These are phyloP conservation scores for Clarireedia homoeocarpa DNA, from an alignment of 2,329 filamentous ascomycete species.

Conservation along the genomic window DNA sequence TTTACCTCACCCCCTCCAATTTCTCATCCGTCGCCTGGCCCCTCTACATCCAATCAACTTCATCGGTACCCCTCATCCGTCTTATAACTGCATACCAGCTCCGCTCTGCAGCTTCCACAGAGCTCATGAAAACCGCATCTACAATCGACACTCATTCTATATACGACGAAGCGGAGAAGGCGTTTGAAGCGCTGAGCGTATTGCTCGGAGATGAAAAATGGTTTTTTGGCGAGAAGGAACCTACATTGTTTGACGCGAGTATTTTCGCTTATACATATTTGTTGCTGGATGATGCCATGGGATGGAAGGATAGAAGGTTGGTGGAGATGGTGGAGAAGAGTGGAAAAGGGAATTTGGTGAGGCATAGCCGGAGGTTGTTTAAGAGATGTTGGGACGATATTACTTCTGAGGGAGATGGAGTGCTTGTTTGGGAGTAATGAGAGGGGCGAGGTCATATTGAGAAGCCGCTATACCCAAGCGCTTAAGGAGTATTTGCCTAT, in stretches of 20 bases:
- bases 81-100: constrained; percentile 57
- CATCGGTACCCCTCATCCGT: constrained; percentile 53
- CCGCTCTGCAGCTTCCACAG: constrained; percentile 61
- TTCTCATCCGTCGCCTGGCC: constrained; percentile 53
- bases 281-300: constrained; percentile 53
- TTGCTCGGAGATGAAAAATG: constrained; percentile 50
- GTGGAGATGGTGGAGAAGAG: constrained; percentile 47
- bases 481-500: too few species aligned
- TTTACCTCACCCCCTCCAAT: constrained; percentile 71
- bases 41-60: constrained; percentile 66
- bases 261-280: constrained; percentile 87
- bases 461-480: too few species aligned
- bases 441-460: neutral
- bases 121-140: constrained; percentile 60
- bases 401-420: constrained; percentile 35
- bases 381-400: constrained; percentile 22
- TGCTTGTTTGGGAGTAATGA: neutral
- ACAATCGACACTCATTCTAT: constrained; percentile 49
- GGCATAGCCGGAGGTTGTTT: constrained; percentile 54
- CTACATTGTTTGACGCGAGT: constrained; percentile 76
- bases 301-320: constrained; percentile 36
- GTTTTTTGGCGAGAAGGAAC: constrained; percentile 48
- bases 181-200: constrained; percentile 53
- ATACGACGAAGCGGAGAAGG: constrained; percentile 52
- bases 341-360: constrained; percentile 53